phyloP scores from a whole-genome alignment of 2,329 filamentous ascomycete species.

The Ophiostoma sp. region DNA sequence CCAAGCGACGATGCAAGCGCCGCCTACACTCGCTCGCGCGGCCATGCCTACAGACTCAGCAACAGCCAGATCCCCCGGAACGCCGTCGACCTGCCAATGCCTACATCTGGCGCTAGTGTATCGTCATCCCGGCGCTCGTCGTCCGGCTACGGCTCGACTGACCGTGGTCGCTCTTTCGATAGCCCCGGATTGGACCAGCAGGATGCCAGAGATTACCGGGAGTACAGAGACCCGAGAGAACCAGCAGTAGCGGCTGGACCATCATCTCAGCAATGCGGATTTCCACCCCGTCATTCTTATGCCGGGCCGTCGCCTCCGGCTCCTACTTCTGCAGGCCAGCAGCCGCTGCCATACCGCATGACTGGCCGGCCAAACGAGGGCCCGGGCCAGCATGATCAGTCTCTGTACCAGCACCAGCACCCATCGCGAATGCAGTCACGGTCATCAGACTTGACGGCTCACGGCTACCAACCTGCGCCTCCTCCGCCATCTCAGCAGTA shows the following conservation, averaged over 20 bases:
- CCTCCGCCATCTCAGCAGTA: neutral
- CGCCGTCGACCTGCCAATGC: neutral
- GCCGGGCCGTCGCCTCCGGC: neutral
- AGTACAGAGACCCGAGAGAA: neutral
- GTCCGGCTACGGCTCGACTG: constrained; percentile 6
- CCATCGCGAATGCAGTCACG: constrained; percentile 19
- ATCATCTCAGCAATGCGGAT: neutral
- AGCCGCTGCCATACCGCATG: neutral
- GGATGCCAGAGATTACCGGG: neutral
- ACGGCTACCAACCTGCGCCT: neutral
- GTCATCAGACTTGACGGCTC: neutral
- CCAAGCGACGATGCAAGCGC: neutral
- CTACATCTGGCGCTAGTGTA: too few species aligned
- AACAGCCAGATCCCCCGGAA: neutral
- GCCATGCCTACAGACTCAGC: neutral
- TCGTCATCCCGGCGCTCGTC: constrained; percentile 8
- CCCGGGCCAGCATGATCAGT: neutral
- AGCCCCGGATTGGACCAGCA: neutral
- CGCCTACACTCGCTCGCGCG: neutral
- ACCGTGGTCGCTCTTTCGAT: neutral
- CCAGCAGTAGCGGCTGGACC: neutral
- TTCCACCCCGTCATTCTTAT: neutral
- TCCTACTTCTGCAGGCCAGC: neutral
- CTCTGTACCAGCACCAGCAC: constrained; percentile 1
- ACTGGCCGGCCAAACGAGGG: neutral